Percentiles rank a stretch among this genome's conserved stretches.
These are phyloP conservation scores for Talaromyces stipitatus DNA, from an alignment of 495 filamentous ascomycete genomes.

Conservation along the genomic window DNA sequence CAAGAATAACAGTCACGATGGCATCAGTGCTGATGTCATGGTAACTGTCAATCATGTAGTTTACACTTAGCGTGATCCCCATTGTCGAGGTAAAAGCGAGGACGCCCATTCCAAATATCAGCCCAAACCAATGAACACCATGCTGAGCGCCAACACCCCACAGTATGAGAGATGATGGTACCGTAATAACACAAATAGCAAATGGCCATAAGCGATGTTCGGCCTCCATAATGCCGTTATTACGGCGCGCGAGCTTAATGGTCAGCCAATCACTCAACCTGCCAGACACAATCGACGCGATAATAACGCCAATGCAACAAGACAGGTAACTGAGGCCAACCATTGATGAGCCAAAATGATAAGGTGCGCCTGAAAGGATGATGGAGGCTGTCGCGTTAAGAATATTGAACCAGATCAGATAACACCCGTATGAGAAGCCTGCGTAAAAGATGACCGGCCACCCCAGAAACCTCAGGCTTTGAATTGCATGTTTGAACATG, in stretches of 20 bases:
- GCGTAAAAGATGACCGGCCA: conserved; percentile 61
- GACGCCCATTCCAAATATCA: conserved; percentile 54
- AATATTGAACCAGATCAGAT: conserved; percentile 60
- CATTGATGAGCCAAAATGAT: conserved; percentile 51
- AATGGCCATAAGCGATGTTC: conserved; percentile 61
- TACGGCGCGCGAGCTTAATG: conserved; percentile 50
- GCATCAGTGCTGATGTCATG: conserved; percentile 55
- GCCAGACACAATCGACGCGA: conserved; percentile 44
- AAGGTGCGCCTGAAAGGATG: conserved; percentile 48
- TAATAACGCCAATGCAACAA: conserved; percentile 45
- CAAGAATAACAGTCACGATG: conserved; percentile 54
- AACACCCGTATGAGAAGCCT: conserved; percentile 58
- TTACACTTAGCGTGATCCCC: conserved; percentile 51
- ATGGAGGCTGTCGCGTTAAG: conserved; percentile 58
- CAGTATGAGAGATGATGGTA: conserved; percentile 51
- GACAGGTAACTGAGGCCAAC: conserved; percentile 56
- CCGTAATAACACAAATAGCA: conserved; percentile 40
- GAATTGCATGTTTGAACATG: conserved; percentile 35
- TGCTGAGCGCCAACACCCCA: conserved; percentile 66
- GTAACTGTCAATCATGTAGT: conserved; percentile 59
- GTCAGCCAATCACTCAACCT: conserved; percentile 53
- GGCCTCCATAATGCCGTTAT: conserved; percentile 54
- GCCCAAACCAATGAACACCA: conserved; percentile 53
- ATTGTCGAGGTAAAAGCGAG: conserved; percentile 50
- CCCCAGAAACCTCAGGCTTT: conserved; percentile 36